Base-by-base conservation (phyloP, 1,284 basidiomycete species). In the Malassezia cuniculi region DNA sequence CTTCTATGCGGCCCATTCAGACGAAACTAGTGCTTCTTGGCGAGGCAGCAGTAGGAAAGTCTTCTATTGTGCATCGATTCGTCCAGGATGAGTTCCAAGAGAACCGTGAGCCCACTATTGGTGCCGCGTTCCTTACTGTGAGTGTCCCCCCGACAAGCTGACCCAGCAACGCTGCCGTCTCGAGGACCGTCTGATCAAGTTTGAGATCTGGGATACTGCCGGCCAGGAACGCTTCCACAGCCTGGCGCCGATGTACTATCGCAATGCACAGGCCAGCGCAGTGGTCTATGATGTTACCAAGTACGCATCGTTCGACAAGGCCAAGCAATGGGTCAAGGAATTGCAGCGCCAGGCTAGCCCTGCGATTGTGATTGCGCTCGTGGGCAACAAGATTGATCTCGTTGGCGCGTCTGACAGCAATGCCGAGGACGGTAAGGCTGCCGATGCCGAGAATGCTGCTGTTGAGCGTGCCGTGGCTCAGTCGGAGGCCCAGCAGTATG, bases 271-370 rank as follows among this genome's bases (percentile, higher is more conserved):
- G 69, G 90, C 90, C 6, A 90, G 89, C 29, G 86, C 95, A 25
- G 90, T 97, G 20, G 89, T 95, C 19, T 97, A 95, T 71, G 90
- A 97, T 69, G 81, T 97, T 41, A 90, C 85, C 38, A 89, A 87
- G 68, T 21, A 30, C 17, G 30, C 30, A 41, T 94, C 87, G 57
- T 76, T 97, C 49, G 93, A 99, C 70, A 97, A 97, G 71, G 90
- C 90, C 46, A 97, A 99, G 73, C 87, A 86, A 24, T 99, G 90
- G 90, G 89, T 99, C 51, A 97, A 95, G 73, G 90, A 99, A 71
- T 76, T 99, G 18, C 93, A 99, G 70, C 79, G 93, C 50, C 90
- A 99, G 69, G 90, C 93, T 26, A 95, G 93, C 69, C 89, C 90
- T 25, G 95, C 94, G 70, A 95, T 97, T 66, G 87, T 97, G 63